These are phyloP conservation scores for Komagataella phaffii DNA, from an alignment of 805 yeast species.

Conservation along the genomic window DNA sequence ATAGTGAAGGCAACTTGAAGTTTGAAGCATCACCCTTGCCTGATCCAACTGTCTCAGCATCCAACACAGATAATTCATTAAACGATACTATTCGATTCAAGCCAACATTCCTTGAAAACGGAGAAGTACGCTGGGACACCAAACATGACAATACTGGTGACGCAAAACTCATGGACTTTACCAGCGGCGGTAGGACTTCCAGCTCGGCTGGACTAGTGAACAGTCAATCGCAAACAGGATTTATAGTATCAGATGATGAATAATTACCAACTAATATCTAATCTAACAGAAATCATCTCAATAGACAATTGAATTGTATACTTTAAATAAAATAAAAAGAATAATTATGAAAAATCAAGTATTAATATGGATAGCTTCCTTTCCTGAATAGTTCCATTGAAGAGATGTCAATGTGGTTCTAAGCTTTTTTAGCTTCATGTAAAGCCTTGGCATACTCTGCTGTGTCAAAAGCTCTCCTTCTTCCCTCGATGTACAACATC, in stretches of 20 bases:
- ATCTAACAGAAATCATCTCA: neutral
- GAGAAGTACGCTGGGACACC: neutral
- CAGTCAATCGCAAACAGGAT: neutral
- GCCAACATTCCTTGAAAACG: neutral
- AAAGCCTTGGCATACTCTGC: slow-evolving; percentile 39
- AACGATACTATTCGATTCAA: neutral
- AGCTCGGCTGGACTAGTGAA: slow-evolving; percentile 1
- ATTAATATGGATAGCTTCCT: neutral
- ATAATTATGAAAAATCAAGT: neutral
- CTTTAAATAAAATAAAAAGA: neutral
- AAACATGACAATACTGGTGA: slow-evolving; percentile 4
- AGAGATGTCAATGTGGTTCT: neutral
- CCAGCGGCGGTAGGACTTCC: slow-evolving; percentile 18
- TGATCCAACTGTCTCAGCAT: neutral
- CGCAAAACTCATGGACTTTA: slow-evolving; percentile 23
- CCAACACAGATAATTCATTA: neutral
- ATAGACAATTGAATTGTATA: neutral
- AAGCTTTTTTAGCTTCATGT: slow-evolving; percentile 19
- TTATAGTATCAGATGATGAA: neutral
- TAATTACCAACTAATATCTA: neutral
- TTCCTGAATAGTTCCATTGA: neutral
- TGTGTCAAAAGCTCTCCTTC: slow-evolving; percentile 80
- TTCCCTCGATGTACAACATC: slow-evolving; percentile 84
- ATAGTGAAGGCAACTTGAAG: slow-evolving; percentile 27
- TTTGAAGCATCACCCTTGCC: neutral